Evolutionary conservation across 2,329 filamentous ascomycete genomes (phyloP).

Genomic region (Aureobasidium lini): DNA sequence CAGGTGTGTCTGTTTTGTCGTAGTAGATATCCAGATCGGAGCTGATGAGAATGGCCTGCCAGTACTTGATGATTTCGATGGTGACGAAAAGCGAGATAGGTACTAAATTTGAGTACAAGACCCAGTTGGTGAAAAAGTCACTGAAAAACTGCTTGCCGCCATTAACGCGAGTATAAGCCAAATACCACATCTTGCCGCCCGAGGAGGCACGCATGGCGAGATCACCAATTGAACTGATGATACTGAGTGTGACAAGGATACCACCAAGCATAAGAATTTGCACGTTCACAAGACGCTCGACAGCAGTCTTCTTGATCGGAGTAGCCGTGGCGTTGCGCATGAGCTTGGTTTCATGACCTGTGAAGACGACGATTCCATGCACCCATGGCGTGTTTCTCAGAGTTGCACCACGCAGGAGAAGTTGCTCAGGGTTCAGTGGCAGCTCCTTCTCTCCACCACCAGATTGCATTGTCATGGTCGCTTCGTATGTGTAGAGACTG

Average conservation of each 20-base stretch:
- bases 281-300: constrained; percentile 87
- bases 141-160: constrained; percentile 78
- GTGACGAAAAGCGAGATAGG: constrained; percentile 98
- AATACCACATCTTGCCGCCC: constrained; percentile 59
- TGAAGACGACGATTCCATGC: constrained; percentile 92
- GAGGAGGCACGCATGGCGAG: constrained; percentile 66
- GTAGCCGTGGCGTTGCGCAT: constrained; percentile 98
- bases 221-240: constrained; percentile 87
- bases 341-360: constrained; percentile 94
- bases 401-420: constrained; percentile 86
- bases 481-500: constrained; percentile 96
- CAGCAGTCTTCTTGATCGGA: constrained; percentile 94
- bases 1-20: constrained; percentile 87
- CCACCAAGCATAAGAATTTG: constrained; percentile 85
- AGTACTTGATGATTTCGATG: constrained; percentile 95
- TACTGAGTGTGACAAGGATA: constrained; percentile 75
- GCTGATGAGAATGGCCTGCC: constrained; percentile 94
- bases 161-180: constrained; percentile 58
- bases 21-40: constrained; percentile 98
- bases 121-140: constrained; percentile 97
- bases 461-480: constrained; percentile 81
- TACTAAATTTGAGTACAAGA: constrained; percentile 90
- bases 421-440: constrained; percentile 81
- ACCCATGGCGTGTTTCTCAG: constrained; percentile 96
- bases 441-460: constrained; percentile 92